These are phyloP conservation scores for Sporothrix schenckii DNA, from an alignment of 2,329 filamentous ascomycete genomes.

Conservation along the genomic window DNA sequence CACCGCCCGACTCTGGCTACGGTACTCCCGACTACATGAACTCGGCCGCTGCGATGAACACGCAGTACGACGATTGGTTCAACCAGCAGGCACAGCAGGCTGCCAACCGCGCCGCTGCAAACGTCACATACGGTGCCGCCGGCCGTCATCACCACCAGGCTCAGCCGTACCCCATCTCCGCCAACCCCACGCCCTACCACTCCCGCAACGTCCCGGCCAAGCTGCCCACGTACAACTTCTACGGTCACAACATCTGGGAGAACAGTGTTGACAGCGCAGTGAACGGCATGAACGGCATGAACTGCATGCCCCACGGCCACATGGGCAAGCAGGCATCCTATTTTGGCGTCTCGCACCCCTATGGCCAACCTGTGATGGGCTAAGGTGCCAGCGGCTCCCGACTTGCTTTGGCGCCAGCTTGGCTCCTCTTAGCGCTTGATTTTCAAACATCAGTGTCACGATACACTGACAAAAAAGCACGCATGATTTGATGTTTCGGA, in stretches of 20 bases:
- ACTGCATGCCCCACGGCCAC: slow-evolving; percentile 49
- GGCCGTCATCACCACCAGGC: slow-evolving; percentile 35
- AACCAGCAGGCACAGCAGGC: slow-evolving; percentile 48
- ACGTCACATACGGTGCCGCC: slow-evolving; percentile 38
- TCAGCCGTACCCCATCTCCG: slow-evolving; percentile 22
- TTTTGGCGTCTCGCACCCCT: slow-evolving; percentile 51
- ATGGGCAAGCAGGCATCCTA: slow-evolving; percentile 52
- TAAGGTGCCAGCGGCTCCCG: slow-evolving; percentile 36
- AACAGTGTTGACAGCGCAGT: slow-evolving; percentile 49
- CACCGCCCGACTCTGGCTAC: slow-evolving; percentile 64
- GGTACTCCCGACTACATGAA: slow-evolving; percentile 62
- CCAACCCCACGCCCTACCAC: slow-evolving; percentile 48
- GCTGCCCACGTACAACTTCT: slow-evolving; percentile 49
- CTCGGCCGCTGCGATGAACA: slow-evolving; percentile 58
- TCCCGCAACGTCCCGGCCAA: slow-evolving; percentile 50
- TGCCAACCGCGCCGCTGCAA: slow-evolving; percentile 46
- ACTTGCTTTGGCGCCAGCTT: too few relatives aligned
- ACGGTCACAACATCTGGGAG: slow-evolving; percentile 56
- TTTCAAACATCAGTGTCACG: background rate
- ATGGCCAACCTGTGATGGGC: slow-evolving; percentile 60
- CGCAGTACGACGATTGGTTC: slow-evolving; percentile 63
- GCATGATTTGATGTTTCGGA: slow-evolving; percentile 16
- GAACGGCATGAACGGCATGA: slow-evolving; percentile 45
- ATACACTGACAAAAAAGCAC: slow-evolving; percentile 16
- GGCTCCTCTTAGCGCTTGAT: too few relatives aligned